These are phyloP conservation scores for Tricholoma flavovirens DNA, from an alignment of 768 basidiomycete species.

Conservation along the genomic window DNA sequence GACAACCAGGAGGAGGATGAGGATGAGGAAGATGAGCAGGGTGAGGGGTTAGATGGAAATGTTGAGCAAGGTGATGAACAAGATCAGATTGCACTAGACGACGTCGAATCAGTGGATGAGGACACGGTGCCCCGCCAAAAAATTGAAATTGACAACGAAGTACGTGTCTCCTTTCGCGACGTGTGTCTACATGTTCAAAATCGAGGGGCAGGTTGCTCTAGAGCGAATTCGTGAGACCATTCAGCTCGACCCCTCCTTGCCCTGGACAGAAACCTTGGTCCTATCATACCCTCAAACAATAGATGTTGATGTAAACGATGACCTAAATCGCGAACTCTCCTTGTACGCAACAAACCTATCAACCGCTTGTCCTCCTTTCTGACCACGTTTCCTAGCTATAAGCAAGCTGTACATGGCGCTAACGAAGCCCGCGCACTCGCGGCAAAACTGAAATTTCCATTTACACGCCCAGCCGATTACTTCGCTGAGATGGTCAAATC, in stretches of 20 bases:
- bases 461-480: slow-evolving; percentile 89
- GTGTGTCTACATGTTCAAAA: neutral
- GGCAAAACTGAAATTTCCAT: slow-evolving; percentile 72
- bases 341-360: slow-evolving; percentile 56
- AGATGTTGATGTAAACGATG: slow-evolving; percentile 76
- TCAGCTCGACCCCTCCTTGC: slow-evolving; percentile 62
- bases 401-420: slow-evolving; percentile 87
- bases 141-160: slow-evolving; percentile 77
- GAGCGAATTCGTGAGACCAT: slow-evolving; percentile 77
- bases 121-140: slow-evolving; percentile 81
- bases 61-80: slow-evolving; percentile 30
- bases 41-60: slow-evolving; percentile 35
- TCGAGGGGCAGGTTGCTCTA: slow-evolving; percentile 53
- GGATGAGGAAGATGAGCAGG: slow-evolving; percentile 50
- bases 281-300: slow-evolving; percentile 69
- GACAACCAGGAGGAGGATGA: slow-evolving; percentile 47
- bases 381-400: slow-evolving; percentile 59
- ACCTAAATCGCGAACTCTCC: slow-evolving; percentile 90
- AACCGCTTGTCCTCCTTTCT: neutral
- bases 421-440: slow-evolving; percentile 72
- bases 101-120: slow-evolving; percentile 68
- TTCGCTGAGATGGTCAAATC: slow-evolving; percentile 99
- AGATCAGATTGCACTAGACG: slow-evolving; percentile 58
- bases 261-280: slow-evolving; percentile 82
- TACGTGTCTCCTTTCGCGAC: slow-evolving; percentile 25